These are phyloP conservation scores for Cryptococcus jaspeensis DNA, from an alignment of 1,284 basidiomycete species.

Conservation along the genomic window DNA sequence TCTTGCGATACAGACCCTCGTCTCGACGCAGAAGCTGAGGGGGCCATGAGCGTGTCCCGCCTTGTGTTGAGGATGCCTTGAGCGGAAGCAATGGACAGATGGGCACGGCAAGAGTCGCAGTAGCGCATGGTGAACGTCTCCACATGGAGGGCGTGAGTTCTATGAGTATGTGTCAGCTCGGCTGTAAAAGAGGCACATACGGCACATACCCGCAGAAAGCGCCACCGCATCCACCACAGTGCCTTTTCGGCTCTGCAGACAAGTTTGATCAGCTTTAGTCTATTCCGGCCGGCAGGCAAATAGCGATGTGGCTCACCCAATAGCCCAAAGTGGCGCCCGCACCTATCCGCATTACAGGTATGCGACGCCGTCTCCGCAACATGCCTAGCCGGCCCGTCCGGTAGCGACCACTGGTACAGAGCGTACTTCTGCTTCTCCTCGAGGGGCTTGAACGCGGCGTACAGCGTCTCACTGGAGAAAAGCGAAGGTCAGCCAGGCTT, in stretches of 20 bases:
- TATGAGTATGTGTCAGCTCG: background rate
- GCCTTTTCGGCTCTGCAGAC: constrained; percentile 41
- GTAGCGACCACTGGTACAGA: constrained; percentile 50
- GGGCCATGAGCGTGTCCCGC: constrained; percentile 10
- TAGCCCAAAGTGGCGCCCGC: constrained; percentile 44
- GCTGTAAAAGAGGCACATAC: too few species aligned
- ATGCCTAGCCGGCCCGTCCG: constrained; percentile 44
- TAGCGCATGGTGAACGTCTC: constrained; percentile 44
- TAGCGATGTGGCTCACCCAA: constrained; percentile 29
- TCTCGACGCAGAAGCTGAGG: constrained; percentile 17
- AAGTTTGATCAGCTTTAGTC: background rate
- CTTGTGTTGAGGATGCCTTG: constrained; percentile 26
- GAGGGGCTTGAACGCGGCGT: constrained; percentile 40
- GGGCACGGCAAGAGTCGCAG: constrained; percentile 42
- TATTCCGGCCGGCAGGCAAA: background rate
- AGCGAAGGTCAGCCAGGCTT: background rate
- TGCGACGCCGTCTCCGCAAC: constrained; percentile 36
- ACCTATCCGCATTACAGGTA: constrained; percentile 44
- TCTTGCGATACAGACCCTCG: constrained; percentile 9
- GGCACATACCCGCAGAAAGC: constrained; percentile 43
- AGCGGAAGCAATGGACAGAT: constrained; percentile 32
- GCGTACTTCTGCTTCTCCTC: constrained; percentile 24
- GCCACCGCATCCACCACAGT: constrained; percentile 51
- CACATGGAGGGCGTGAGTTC: constrained; percentile 44
- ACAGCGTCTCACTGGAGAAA: constrained; percentile 43